Evolutionary conservation across 2,329 filamentous ascomycete genomes (phyloP).

Genomic region (Curvularia eragrostidis): DNA sequence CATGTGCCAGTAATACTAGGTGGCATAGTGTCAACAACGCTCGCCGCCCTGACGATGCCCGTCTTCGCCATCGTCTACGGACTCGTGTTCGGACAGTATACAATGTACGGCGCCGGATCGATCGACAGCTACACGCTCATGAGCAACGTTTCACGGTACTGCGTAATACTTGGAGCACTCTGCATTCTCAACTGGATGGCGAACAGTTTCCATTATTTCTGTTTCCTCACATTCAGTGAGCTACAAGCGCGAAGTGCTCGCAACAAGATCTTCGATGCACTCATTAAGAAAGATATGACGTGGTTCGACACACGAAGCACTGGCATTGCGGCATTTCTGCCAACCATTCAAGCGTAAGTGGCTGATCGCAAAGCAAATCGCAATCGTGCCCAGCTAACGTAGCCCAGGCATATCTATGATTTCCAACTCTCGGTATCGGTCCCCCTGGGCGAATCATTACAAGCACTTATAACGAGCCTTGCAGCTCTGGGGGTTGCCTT

Average conservation of each 20-base stretch:
- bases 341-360: conserved; percentile 74
- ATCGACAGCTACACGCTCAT: conserved; percentile 61
- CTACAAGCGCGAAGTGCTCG: conserved; percentile 74
- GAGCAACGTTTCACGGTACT: conserved; percentile 64
- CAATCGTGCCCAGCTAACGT: not conserved
- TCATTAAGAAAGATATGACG: conserved; percentile 75
- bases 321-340: conserved; percentile 74
- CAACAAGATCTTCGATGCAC: conserved; percentile 67
- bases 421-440: conserved; percentile 82
- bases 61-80: conserved; percentile 74
- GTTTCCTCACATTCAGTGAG: conserved; percentile 83
- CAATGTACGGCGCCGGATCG: conserved; percentile 66
- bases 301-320: conserved; percentile 82
- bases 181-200: conserved; percentile 71
- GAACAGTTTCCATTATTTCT: conserved; percentile 69
- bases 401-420: conserved; percentile 77
- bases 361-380: conserved; percentile 11
- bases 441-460: conserved; percentile 73
- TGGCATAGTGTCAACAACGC: conserved; percentile 63
- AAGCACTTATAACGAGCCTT: conserved; percentile 68
- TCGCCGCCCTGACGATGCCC: conserved; percentile 69
- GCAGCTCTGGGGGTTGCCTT: conserved; percentile 75
- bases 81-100: conserved; percentile 74
- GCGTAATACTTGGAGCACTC: conserved; percentile 67
- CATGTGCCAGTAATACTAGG: conserved; percentile 64